Base-by-base conservation (phyloP, 139 green algal genomes). In the Chlamydomonas asymmetrica region DNA sequence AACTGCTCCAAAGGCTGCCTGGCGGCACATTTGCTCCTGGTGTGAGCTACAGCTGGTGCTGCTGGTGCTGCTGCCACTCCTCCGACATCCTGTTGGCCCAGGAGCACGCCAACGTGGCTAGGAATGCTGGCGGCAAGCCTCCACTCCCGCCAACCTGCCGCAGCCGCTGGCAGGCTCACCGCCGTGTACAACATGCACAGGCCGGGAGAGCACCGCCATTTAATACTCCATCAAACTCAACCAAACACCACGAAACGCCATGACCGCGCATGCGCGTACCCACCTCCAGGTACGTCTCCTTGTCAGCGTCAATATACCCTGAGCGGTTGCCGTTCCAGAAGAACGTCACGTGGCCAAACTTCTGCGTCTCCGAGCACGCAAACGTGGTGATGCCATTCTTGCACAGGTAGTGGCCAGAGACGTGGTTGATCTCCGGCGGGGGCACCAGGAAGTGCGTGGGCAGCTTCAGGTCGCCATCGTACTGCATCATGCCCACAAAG, bases 241-340 rank as follows among this genome's bases (percentile, higher is more conserved):
- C 7, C 16, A 41, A 9, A 41, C 60, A 66, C 6, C 32, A 66
- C 22, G 32, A 20, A 13, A 27, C 48, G 48, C 32, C 22, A 20
- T 37, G 16, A 64, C 27, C 22, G 57, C 23, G 23, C 57, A 32
- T n/a, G n/a, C n/a, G n/a, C n/a, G 38, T 5, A 52, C 70, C 1
- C 59, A 88, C 82, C 82, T 88, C 86, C 39, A 98, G 79, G 78
- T 97, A 98, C 7, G 91, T 97, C 88, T 98, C 95, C 69, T 95
- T 71, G 27, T 91, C 85, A 73, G 92, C 85, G 71, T 98, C 82
- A 74, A 98, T 96, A 84, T 97, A 97, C 23, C 95, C 95, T 7
- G 83, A 93, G 66, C 94, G 89, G 90, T 98, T 98, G 79, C 95
- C 95, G 79, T 98, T 98, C 95, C 95, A 98, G 88, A 98, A 98